Base-by-base conservation (phyloP, 441 rosid species). In the Mallotus repandus region DNA sequence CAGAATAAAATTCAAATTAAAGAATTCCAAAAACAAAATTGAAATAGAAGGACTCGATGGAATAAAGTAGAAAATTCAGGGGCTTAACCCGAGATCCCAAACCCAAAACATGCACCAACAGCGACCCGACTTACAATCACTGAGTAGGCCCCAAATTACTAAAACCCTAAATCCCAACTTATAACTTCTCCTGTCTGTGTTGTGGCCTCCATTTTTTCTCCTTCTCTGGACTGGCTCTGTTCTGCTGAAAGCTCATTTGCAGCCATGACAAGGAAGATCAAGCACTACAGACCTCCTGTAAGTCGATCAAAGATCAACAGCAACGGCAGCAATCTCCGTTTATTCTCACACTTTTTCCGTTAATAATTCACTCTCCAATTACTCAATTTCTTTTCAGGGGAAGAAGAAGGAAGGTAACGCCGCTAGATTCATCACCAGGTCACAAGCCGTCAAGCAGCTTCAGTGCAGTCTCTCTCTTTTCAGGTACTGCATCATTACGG, bases 321-420 rank as follows among this genome's bases (percentile, higher is more conserved):
- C n/a, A 45, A 22, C 54, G 7, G 41, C 41, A 38, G 7, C 41
- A 38, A 38, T 38, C 41, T 38, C 38, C 38, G 4, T 35, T 35
- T 35, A 35, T 35, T 35, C 38, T 35, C 38, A 35, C 38, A 35
- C 38, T 25, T 35, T 35, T 35, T 35, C 38, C 38, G 38, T 35
- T 35, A 35, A 35, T 38, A 38, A 38, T 38, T 38, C 41, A 38
- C 41, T 29, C 32, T 52, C 38, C 7, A 19, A 61, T 16, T 21
- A 16, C 13, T n/a, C 43, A 25, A 46, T 11, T 11, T 12, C 1
- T 15, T 68, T 74, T 0, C 83, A 94, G 98, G 98, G 98, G 12
- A 94, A 94, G 87, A 94, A 87, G 82, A 94, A 86, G 87, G 97
- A 92, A 82, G 98, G 98, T 57, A 92, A 92, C 80, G 96, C 88